A percentile compares a stretch with the other conserved stretches of the same genome.
These are phyloP conservation scores for Acidiella bohemica DNA, from an alignment of 495 filamentous ascomycete genomes.

Conservation along the genomic window DNA sequence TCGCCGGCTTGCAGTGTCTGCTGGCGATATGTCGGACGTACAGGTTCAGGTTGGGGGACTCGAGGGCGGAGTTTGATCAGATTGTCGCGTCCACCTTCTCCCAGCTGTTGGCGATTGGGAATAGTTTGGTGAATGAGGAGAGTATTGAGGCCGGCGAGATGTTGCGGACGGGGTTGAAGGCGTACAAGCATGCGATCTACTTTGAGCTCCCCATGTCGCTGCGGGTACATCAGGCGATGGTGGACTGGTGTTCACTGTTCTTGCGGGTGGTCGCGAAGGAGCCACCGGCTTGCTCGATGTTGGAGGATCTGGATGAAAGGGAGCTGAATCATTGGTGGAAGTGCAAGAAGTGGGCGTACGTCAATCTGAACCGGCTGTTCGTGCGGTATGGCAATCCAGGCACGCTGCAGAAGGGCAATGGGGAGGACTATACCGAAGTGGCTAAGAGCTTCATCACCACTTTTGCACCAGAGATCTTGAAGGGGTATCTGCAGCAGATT, in stretches of 20 bases:
- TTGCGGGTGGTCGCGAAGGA: slow-evolving; percentile 76
- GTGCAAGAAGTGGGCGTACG: slow-evolving; percentile 98
- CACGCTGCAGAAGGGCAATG: slow-evolving; percentile 50
- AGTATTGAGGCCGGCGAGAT: slow-evolving; percentile 92
- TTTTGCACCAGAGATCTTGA: slow-evolving; percentile 90
- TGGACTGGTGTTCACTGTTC: slow-evolving; percentile 92
- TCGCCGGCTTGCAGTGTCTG: slow-evolving; percentile 86
- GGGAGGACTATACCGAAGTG: slow-evolving; percentile 58
- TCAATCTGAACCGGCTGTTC: slow-evolving; percentile 88
- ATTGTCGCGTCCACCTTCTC: slow-evolving; percentile 88
- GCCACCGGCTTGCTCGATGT: slow-evolving; percentile 61
- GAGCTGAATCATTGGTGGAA: slow-evolving; percentile 98
- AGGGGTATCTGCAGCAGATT: slow-evolving; percentile 80
- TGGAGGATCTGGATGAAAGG: slow-evolving; percentile 71
- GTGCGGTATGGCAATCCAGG: slow-evolving; percentile 88
- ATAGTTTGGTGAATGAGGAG: slow-evolving; percentile 73
- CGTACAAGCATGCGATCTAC: slow-evolving; percentile 94
- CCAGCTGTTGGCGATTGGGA: slow-evolving; percentile 74
- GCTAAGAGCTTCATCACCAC: slow-evolving; percentile 80
- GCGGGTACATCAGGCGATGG: slow-evolving; percentile 64
- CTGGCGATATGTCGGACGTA: slow-evolving; percentile 87
- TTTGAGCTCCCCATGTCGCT: slow-evolving; percentile 74
- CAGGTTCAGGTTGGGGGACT: slow-evolving; percentile 77
- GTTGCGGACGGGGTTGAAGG: slow-evolving; percentile 85
- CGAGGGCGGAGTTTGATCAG: slow-evolving; percentile 76